Base-by-base conservation (phyloP, 179 eudicot genomes). In the Silene coronaria region DNA sequence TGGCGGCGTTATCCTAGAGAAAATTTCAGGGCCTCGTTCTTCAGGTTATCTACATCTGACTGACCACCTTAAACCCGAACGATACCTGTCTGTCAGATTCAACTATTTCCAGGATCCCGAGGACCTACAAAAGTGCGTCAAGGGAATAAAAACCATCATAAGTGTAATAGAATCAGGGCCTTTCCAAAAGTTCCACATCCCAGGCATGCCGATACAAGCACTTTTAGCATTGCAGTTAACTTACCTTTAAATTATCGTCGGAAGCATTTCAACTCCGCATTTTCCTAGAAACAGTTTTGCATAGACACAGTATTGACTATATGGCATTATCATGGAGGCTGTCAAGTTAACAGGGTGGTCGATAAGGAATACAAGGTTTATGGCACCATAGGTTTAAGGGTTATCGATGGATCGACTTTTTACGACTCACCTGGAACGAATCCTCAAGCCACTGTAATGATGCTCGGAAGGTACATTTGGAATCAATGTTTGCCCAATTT, bases 261-360 rank as follows among this genome's bases (percentile, higher is more conserved):
- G 1, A 85, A 81, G 74, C 92, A 85, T 80, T 51, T 76, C 11
- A 60, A 60, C 26, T 75, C 88, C 0, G 48, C 87, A 0, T 28
- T 82, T 65, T 79, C 86, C 9, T 32, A 89, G 82, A 88, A 91
- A 42, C 86, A 86, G 61, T 93, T 75, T 71, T 93, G 98, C 72
- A 81, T 51, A 4, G 95, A 91, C 73, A 93, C 98, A 0, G 97
- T 93, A 13, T 72, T 90, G 85, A 86, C 89, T 2, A 89, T 89
- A 75, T 93, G 97, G 97, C 98, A 93, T 48, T 93, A 89, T 51
- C 98, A 93, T 73, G 98, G 98, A 59, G 96, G 98, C 2, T 93
- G 97, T 72, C 91, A 87, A 59, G 93, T 93, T 13, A 88, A 76
- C n/a, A 81, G 38, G 78, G 98, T 91, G 0, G 96, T 89, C 1